These are phyloP conservation scores for Ilex paraguariensis DNA, from an alignment of 305 asterid genomes.

Conservation along the genomic window DNA sequence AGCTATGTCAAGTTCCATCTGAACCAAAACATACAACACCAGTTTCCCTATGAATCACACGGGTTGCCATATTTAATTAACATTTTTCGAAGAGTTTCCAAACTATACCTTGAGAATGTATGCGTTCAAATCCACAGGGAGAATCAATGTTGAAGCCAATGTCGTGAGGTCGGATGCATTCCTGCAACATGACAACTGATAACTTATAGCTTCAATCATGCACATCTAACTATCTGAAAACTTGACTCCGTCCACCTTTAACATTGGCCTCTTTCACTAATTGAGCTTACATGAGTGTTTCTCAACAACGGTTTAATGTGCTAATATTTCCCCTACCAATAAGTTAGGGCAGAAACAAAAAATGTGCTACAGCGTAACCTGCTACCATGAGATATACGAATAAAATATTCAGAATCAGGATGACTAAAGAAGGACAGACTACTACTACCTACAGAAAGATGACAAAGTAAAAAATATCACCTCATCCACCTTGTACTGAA, in stretches of 20 bases:
- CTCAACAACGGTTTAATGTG: not conserved
- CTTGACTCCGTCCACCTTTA: not conserved
- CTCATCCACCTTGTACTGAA: constrained; percentile 96
- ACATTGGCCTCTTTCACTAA: not conserved
- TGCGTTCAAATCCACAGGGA: constrained; percentile 89
- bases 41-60: constrained; percentile 4
- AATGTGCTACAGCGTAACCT: too few species aligned
- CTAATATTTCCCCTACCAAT: too few species aligned
- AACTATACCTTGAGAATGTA: constrained; percentile 62
- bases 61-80: not conserved
- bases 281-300: not conserved
- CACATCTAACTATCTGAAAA: not conserved
- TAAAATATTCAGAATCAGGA: not conserved
- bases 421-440: not conserved
- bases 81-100: constrained; percentile 1
- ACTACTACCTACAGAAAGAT: too few species aligned
- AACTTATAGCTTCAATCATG: not conserved
- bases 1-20: constrained; percentile 89
- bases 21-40: constrained; percentile 9
- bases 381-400: too few species aligned
- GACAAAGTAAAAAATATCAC: constrained; percentile 18
- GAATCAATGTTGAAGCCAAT: constrained; percentile 53
- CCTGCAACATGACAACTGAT: constrained; percentile 28
- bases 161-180: constrained; percentile 66
- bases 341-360: too few species aligned